A percentile compares a stretch with the other conserved stretches of the same genome.
phyloP scores from a whole-genome alignment of 768 basidiomycete genomes.

The Serendipita vermifera region DNA sequence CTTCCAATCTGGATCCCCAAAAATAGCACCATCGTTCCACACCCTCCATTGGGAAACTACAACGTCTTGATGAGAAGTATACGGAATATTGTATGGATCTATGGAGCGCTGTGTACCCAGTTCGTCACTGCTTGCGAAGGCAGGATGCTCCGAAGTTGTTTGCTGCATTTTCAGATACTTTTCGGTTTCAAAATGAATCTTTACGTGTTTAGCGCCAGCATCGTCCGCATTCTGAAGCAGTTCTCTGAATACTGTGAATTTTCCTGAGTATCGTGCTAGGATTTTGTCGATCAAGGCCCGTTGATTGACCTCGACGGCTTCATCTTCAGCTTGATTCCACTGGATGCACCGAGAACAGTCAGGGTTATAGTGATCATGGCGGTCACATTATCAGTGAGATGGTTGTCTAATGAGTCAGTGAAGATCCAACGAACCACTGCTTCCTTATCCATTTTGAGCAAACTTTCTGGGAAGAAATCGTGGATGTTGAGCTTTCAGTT shows the following conservation, averaged over 20 bases:
- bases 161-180: conserved; percentile 27
- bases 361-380: no score
- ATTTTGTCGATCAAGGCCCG: conserved; percentile 98
- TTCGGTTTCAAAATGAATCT: conserved; percentile 69
- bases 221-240: conserved; percentile 95
- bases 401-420: no score
- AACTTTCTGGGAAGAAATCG: no score
- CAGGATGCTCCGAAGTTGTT: background rate
- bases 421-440: no score
- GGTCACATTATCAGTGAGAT: no score
- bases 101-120: background rate
- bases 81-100: background rate
- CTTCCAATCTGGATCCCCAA: conserved; percentile 78
- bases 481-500: no score
- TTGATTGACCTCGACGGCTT: conserved; percentile 85
- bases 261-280: conserved; percentile 86
- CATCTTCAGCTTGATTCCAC: conserved; percentile 55
- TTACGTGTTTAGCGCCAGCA: conserved; percentile 58
- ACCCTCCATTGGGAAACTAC: conserved; percentile 65
- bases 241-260: conserved; percentile 82
- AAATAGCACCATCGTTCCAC: conserved; percentile 74
- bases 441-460: no score
- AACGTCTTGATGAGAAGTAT: background rate
- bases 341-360: no score
- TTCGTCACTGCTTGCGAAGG: background rate